Conservation (phyloP, 176 grass and related monocot species). For the Tillandsia fasciculata region DNA sequence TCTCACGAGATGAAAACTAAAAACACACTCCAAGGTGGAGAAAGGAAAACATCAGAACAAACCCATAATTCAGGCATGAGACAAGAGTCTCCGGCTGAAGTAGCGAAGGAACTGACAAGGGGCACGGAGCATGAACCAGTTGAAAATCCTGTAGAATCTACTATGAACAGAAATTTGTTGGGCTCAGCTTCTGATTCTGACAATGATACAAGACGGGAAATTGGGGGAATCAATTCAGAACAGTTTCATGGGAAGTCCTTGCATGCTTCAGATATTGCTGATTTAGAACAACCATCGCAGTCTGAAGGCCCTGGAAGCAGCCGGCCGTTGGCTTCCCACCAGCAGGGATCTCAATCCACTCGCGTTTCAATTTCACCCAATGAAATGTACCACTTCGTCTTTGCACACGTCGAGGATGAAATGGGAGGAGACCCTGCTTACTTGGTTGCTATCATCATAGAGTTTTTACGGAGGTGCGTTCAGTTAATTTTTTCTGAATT, state of each 20-base stretch:
- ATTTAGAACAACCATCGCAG: slow-evolving; percentile 26
- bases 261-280: slow-evolving; percentile 14
- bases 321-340: slow-evolving; percentile 39
- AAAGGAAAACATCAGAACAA: slow-evolving; percentile 41
- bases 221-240: slow-evolving; percentile 1
- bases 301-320: slow-evolving; percentile 33
- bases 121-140: slow-evolving; percentile 25
- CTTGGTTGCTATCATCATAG: slow-evolving; percentile 64
- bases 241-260: slow-evolving; percentile 15
- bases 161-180: slow-evolving; percentile 22
- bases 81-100: background rate
- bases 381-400: slow-evolving; percentile 81
- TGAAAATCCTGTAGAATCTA: slow-evolving; percentile 26
- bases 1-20: slow-evolving; percentile 52
- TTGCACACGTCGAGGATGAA: slow-evolving; percentile 84
- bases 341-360: slow-evolving; percentile 38
- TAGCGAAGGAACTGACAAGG: slow-evolving; percentile 26
- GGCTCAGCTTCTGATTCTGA: slow-evolving; percentile 50
- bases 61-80: slow-evolving; percentile 29
- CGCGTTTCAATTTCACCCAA: slow-evolving; percentile 64
- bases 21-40: slow-evolving; percentile 27
- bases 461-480: slow-evolving; percentile 69
- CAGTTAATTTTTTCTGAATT: slow-evolving; percentile 8
- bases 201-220: slow-evolving; percentile 25
- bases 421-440: slow-evolving; percentile 83